Base-by-base conservation (phyloP, 306 rosid species). In the Gynostemma pentaphyllum region DNA sequence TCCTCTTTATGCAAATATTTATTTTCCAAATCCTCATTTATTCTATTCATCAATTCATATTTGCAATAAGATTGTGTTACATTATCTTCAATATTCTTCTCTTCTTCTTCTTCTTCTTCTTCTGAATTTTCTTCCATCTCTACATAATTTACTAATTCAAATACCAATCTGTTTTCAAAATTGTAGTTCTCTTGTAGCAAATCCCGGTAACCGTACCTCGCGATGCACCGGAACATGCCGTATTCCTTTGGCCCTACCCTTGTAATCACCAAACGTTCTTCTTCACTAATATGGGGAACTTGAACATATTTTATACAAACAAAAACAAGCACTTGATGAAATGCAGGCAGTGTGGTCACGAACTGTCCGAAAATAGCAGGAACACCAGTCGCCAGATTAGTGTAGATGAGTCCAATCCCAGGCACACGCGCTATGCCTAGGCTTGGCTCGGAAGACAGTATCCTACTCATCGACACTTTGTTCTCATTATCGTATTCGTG, bases 161-260 rank as follows among this genome's bases (percentile, higher is more conserved):
- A 61, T 7, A 84, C 79, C 71, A 86, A 48, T 37, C 50, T 75
- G 5, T 70, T 84, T 53, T 90, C 95, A 18, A 90, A 90, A 42
- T 82, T 70, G 62, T 79, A 68, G 70, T 75, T 81, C 64, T 85
- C 95, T 63, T 76, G 89, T 26, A 80, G 84, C 39, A 87, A 39
- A 69, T 90, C 97, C 70, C 80, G 79, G 82, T 87, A 84, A 39
- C 97, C 97, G 39, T 84, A 87, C 55, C 97, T 70, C 46, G 87
- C 78, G 15, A 85, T 66, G 69, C 95, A 89, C n/a, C 88, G 69
- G 60, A 82, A 84, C 94, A 87, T 81, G 45, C 78, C 70, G 24
- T 62, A 87, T 67, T 82, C 95, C 55, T 67, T 82, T 0, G 90
- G 86, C 12, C 95, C 92, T 9, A 87, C 73, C 49, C 97, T 75